Base-by-base conservation (phyloP, 2,329 filamentous ascomycete genomes). In the Thelonectria rubi region DNA sequence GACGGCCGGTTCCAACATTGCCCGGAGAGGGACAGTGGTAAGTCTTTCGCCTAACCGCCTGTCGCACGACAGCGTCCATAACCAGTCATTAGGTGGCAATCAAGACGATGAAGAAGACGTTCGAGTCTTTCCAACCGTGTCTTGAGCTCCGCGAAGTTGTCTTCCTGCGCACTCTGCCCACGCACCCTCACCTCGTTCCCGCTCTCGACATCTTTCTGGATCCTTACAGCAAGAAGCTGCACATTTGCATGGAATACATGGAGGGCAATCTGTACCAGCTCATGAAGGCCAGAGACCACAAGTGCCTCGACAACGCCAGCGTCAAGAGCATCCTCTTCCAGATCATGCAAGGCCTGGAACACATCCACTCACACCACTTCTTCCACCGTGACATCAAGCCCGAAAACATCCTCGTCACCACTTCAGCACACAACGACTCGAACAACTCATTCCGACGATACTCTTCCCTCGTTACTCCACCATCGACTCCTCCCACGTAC, bases 51-150 rank as follows among this genome's bases (percentile, higher is more conserved):
- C 60, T 43, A 45, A 20, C 58, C 62, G 48, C 34, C n/a, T 43
- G 39, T 57, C 55, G 53, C 58, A 55, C 58, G 58, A 67, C 55
- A 58, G 52, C 48, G 49, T 54, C 30, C 46, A 54, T 69, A 64
- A 71, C 64, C 57, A 48, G 58, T 58, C 56, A 59, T 43, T 57
- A 98, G 95, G 91, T 99, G 72, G 95, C 95, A 45, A 97, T 99
- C 81, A 99, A 99, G 81, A 98, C 95, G 6, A 99, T 99, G 95
- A 99, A 99, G 85, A 99, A 99, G 86, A 94, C 91, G 0, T 99
- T 98, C 72, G 94, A 98, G 71, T 97, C 92, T 2, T 93, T 97
- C 74, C 82, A 87, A 15, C 91, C 93, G 54, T 99, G 95, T 77
- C 81, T 97, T 66, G 95, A 99, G 78, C 86, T 99, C 55, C 90